phyloP scores from a whole-genome alignment of 208 protist species.

The Wallacemonas sp. region DNA sequence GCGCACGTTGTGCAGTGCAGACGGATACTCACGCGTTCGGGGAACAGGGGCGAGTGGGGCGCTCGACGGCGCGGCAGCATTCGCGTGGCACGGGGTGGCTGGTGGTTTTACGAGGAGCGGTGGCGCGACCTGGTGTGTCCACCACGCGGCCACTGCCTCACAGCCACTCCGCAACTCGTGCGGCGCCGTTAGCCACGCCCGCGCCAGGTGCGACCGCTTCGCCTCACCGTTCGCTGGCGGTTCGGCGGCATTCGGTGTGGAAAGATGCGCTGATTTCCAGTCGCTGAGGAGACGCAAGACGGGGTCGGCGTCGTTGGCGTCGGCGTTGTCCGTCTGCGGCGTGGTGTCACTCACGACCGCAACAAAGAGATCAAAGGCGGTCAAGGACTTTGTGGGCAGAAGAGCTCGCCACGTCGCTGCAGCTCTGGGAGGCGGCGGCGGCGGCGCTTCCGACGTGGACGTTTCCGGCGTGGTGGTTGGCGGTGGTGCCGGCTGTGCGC shows the following conservation, averaged over 20 bases:
- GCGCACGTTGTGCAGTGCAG: no score
- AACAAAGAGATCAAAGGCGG: constrained; percentile 19
- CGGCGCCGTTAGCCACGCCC: constrained; percentile 33
- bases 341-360: constrained; percentile 6
- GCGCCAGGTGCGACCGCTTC: constrained; percentile 14
- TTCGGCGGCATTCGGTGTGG: not conserved
- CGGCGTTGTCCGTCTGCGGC: constrained; percentile 21
- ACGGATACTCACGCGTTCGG: no score
- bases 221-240: not conserved
- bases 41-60: no score
- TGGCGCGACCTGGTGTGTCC: not conserved
- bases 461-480: not conserved
- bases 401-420: not conserved
- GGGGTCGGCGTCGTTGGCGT: constrained; percentile 8
- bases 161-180: constrained; percentile 13
- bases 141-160: not conserved
- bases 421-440: not conserved
- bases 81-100: no score
- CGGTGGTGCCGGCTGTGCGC: no score
- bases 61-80: no score
- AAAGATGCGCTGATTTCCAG: not conserved
- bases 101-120: not conserved
- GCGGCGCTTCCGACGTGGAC: not conserved
- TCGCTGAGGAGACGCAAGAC: not conserved
- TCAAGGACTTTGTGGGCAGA: not conserved